These are phyloP conservation scores for Phytophthora europaea DNA, from an alignment of 352 stramenopile genomes.

Conservation along the genomic window DNA sequence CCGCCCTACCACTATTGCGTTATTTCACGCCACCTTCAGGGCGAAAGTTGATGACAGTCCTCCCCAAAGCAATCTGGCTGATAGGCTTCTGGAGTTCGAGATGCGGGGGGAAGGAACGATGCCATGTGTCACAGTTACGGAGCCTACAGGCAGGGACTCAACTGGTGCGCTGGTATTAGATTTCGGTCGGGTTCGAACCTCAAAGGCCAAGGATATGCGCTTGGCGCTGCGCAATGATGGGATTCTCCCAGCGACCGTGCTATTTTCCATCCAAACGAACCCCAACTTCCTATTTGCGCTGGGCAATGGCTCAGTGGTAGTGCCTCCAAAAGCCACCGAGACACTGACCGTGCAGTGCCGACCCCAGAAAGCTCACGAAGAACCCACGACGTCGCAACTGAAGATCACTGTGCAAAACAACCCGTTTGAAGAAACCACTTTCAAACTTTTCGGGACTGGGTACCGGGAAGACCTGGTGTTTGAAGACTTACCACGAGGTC, in stretches of 20 bases:
- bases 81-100: constrained; percentile 88
- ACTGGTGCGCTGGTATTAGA: constrained; percentile 75
- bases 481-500: constrained; percentile 82
- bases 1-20: constrained; percentile 87
- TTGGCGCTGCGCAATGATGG: constrained; percentile 93
- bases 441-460: constrained; percentile 77
- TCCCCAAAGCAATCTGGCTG: constrained; percentile 25
- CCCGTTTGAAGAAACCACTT: constrained; percentile 86
- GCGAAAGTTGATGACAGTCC: constrained; percentile 88
- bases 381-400: constrained; percentile 57
- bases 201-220: constrained; percentile 72
- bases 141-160: constrained; percentile 77
- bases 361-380: constrained; percentile 80
- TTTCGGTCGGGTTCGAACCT: constrained; percentile 83
- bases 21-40: constrained; percentile 85
- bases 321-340: constrained; percentile 73
- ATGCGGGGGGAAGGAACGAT: constrained; percentile 94
- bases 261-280: constrained; percentile 90
- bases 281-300: constrained; percentile 79
- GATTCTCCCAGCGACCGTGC: constrained; percentile 91
- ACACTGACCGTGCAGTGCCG: constrained; percentile 85
- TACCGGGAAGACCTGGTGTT: constrained; percentile 91
- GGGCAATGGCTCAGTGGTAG: constrained; percentile 79
- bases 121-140: constrained; percentile 91
- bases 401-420: constrained; percentile 94